Conservation (phyloP, 768 basidiomycete genomes). For the Plicaturopsis crispa region DNA sequence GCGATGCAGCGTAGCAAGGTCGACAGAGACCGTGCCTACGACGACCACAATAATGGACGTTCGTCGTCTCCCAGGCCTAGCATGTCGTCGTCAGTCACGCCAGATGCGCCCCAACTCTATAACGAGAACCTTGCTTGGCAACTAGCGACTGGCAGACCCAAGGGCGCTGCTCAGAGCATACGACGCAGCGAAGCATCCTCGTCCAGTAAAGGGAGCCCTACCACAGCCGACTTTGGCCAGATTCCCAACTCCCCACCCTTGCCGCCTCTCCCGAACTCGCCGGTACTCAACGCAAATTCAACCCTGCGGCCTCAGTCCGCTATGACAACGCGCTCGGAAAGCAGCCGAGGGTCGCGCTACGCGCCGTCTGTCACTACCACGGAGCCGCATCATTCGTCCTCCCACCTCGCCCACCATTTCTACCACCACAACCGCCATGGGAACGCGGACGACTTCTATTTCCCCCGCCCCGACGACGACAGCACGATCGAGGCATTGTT, state of each 20-base stretch:
- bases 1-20: constrained; percentile 39
- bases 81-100: constrained; percentile 38
- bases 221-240: constrained; percentile 46
- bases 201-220: constrained; percentile 42
- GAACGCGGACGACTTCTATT: constrained; percentile 52
- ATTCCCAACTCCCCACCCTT: constrained; percentile 19
- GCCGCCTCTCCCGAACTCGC: constrained; percentile 19
- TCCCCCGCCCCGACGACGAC: constrained; percentile 70
- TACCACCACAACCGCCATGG: constrained; percentile 45
- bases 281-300: constrained; percentile 23
- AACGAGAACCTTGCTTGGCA: constrained; percentile 38
- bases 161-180: constrained; percentile 25
- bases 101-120: constrained; percentile 53
- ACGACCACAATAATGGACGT: constrained; percentile 20
- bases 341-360: constrained; percentile 54
- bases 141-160: constrained; percentile 24
- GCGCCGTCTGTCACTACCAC: constrained; percentile 47
- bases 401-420: constrained; percentile 41
- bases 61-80: constrained; percentile 46
- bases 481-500: constrained; percentile 78
- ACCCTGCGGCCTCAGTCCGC: constrained; percentile 44
- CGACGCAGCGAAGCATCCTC: constrained; percentile 53
- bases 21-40: constrained; percentile 49
- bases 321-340: constrained; percentile 49
- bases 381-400: constrained; percentile 33